Conservation (phyloP, 2,329 filamentous ascomycete genomes). For the Microsporum audouinii region DNA sequence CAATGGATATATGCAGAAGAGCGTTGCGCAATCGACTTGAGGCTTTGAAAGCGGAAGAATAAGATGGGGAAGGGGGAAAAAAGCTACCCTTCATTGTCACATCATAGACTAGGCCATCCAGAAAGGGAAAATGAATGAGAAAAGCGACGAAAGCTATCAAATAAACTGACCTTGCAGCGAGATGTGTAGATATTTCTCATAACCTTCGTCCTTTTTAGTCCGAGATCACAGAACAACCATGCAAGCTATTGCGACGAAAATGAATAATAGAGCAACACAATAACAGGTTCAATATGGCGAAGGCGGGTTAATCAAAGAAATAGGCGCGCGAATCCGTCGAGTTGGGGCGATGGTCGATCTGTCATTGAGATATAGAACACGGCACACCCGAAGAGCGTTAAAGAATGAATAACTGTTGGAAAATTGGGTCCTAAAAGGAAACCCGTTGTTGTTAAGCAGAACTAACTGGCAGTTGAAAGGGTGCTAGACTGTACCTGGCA, state of each 20-base stretch:
- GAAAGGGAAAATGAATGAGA: neutral
- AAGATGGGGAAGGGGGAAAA: neutral
- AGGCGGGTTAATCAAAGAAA: conserved; percentile 1
- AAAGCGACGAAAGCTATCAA: neutral
- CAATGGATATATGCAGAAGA: conserved; percentile 1
- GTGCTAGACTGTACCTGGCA: neutral
- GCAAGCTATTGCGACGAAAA: neutral
- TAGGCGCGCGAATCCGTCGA: conserved; percentile 1
- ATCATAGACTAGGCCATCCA: neutral
- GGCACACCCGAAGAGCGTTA: neutral
- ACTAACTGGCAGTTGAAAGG: neutral
- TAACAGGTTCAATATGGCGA: neutral
- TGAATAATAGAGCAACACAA: neutral
- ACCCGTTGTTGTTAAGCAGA: neutral
- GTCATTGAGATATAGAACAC: neutral
- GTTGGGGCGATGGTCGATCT: neutral
- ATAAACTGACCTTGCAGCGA: neutral
- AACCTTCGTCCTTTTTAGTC: neutral
- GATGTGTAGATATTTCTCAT: neutral
- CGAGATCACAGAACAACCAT: neutral
- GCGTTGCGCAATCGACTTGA: neutral
- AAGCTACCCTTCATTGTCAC: neutral
- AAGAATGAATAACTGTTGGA: neutral
- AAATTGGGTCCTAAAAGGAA: neutral
- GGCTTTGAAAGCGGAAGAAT: neutral